A percentile compares a stretch with the other conserved stretches of the same genome.
Conservation (phyloP, 768 basidiomycete species). For the Tephrocybe sp. region DNA sequence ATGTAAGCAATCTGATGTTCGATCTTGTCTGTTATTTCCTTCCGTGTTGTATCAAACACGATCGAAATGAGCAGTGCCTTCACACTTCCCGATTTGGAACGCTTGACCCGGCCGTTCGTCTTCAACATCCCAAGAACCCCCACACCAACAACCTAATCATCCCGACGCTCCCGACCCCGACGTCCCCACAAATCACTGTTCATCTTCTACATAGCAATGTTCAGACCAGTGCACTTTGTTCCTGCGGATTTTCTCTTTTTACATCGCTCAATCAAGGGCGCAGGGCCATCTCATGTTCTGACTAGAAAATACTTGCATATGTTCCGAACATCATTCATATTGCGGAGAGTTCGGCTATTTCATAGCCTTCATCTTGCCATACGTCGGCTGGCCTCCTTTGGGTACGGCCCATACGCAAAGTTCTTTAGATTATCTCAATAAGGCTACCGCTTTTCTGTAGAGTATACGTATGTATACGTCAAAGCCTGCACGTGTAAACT, state of each 20-base stretch:
- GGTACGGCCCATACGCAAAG: slow-evolving; percentile 2
- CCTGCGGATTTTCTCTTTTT: neutral
- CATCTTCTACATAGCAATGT: neutral
- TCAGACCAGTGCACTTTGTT: neutral
- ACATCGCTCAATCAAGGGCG: neutral
- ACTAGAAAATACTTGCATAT: neutral
- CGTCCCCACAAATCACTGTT: slow-evolving; percentile 10
- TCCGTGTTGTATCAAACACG: slow-evolving; percentile 14
- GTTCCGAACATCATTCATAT: slow-evolving; percentile 14
- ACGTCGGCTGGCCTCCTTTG: slow-evolving; percentile 5
- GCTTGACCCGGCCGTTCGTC: slow-evolving; percentile 32
- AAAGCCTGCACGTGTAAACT: slow-evolving; percentile 15
- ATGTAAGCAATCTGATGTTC: slow-evolving; percentile 11
- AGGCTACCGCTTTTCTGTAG: slow-evolving; percentile 21
- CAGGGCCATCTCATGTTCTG: slow-evolving; percentile 3
- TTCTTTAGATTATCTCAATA: slow-evolving; percentile 19
- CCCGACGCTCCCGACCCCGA: slow-evolving; percentile 12
- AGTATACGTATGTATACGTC: slow-evolving; percentile 15
- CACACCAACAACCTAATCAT: slow-evolving; percentile 11
- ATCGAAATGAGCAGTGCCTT: slow-evolving; percentile 26
- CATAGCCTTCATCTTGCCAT: slow-evolving; percentile 8
- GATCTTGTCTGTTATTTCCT: slow-evolving; percentile 21
- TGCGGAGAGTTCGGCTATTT: slow-evolving; percentile 17
- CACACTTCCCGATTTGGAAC: slow-evolving; percentile 32
- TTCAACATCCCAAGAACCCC: neutral